Conservation (phyloP, 441 rosid species). For the Adansonia grandidieri region DNA sequence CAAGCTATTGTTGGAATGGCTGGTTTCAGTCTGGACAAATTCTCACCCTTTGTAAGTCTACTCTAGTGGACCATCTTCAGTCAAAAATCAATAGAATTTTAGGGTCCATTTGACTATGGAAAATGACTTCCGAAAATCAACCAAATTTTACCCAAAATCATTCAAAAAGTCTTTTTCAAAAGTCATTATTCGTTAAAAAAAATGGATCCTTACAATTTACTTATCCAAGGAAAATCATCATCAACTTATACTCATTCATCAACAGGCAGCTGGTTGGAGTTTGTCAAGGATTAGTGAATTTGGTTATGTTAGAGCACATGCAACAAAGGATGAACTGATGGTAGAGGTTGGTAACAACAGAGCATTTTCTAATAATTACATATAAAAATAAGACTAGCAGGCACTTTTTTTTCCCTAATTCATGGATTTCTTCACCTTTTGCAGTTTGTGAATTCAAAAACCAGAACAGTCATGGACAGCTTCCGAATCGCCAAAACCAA, state of each 20-base stretch:
- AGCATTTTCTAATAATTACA: background rate
- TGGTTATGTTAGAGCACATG: slow-evolving; percentile 57
- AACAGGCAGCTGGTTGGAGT: slow-evolving; percentile 55
- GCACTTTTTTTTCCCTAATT: background rate
- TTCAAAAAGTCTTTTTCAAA: no score
- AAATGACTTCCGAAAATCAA: no score
- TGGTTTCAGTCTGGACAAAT: slow-evolving; percentile 53
- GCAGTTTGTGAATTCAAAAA: slow-evolving; percentile 56
- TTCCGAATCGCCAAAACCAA: slow-evolving; percentile 39
- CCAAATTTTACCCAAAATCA: no score
- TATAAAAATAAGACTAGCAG: background rate
- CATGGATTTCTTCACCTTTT: slow-evolving; percentile 10
- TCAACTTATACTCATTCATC: background rate
- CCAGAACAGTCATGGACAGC: slow-evolving; percentile 44
- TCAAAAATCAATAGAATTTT: background rate
- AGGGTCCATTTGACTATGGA: no score
- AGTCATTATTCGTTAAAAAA: no score
- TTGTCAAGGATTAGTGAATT: slow-evolving; percentile 51
- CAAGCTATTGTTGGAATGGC: slow-evolving; percentile 70
- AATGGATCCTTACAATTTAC: background rate
- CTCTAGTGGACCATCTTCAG: background rate
- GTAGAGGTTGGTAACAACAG: slow-evolving; percentile 46
- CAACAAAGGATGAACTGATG: slow-evolving; percentile 43
- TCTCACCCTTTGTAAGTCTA: slow-evolving; percentile 41
- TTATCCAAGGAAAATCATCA: background rate